phyloP scores from a whole-genome alignment of 2,329 filamentous ascomycete species.

The Hypoxylon sp. region DNA sequence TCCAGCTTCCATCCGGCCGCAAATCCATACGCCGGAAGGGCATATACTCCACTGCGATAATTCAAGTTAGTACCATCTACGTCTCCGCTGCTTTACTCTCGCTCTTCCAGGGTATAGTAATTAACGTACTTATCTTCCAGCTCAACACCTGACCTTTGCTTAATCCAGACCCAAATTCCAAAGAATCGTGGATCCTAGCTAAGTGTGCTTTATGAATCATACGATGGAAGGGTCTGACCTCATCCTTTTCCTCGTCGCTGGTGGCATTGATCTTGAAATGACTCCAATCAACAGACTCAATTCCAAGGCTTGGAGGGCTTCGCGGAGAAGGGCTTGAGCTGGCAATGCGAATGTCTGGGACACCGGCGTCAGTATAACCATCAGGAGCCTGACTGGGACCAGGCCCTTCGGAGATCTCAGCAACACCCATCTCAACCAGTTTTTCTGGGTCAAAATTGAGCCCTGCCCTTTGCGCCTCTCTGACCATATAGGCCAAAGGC shows the following conservation, averaged over 20 bases:
- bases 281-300: conserved; percentile 21
- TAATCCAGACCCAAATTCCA: conserved; percentile 70
- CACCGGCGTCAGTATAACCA: conserved; percentile 11
- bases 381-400: conserved; percentile 5
- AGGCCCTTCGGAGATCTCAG: conserved; percentile 52
- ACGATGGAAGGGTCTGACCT: conserved; percentile 58
- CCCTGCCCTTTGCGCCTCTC: conserved; percentile 70
- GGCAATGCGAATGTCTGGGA: conserved; percentile 50
- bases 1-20: conserved; percentile 76
- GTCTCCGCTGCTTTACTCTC: too few relatives aligned
- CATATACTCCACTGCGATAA: conserved; percentile 73
- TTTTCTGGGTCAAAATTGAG: conserved; percentile 75
- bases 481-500: conserved; percentile 75
- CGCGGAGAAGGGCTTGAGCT: conserved; percentile 39
- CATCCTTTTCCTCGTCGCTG: conserved; percentile 23
- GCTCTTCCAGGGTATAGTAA: background rate
- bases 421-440: conserved; percentile 71
- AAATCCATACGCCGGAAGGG: conserved; percentile 85
- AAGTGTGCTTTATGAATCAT: conserved; percentile 66
- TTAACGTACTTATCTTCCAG: conserved; percentile 80
- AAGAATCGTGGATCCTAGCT: conserved; percentile 73
- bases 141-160: conserved; percentile 63
- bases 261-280: conserved; percentile 31
- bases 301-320: conserved; percentile 6
- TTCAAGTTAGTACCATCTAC: too few relatives aligned